Evolutionary conservation across 192 early-diverging fungal genomes (phyloP), one percentile per base, ranked within the genome.

Genomic region (Dispira simplex): DNA sequence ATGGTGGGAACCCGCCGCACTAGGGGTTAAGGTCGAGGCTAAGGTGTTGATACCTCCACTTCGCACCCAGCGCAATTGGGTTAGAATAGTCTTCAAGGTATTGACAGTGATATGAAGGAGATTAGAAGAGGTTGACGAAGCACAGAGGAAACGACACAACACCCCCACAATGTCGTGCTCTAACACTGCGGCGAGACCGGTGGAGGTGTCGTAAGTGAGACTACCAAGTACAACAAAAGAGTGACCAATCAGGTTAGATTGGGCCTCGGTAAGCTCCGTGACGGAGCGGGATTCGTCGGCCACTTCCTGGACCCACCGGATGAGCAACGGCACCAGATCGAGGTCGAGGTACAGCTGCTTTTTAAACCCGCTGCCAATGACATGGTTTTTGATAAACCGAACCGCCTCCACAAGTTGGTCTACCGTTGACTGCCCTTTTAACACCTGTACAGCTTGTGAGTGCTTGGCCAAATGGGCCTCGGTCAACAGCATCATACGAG

Each of bases 311-410:
- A 49, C 21, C 48, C 16, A 49, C 18, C 32, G 13, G 14, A 43
- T 21, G 12, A 60, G 58, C 13, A 28, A 44, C 21, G 84, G 71
- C 28, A 85, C 74, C 39, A 86, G 73, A 32, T 81, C 81, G 20
- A 82, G 71, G 44, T 77, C 66, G 45, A 82, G 75, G 58, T 88
- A 91, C 26, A 87, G 72, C 48, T 81, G 79, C 73, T 92, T 92
- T 66, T 89, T 89, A 18, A 85, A 85, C 55, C 75, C 78, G 66
- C 89, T 90, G 55, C 90, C 90, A 70, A 92, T 92, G 51, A 89
- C 78, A 48, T 78, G 73, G 63, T 92, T 92, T 69, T 89, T 92
- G 67, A 92, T 89, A 68, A 83, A 85, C 16, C 87, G 82, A 18
- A 44, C 27, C 32, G 58, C 44, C 9, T 2, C 14, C 18, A 14